Percentiles rank a stretch among this genome's conserved stretches.
Conservation (phyloP, 176 grass and related monocot genomes). For the Oryza meridionalis region DNA sequence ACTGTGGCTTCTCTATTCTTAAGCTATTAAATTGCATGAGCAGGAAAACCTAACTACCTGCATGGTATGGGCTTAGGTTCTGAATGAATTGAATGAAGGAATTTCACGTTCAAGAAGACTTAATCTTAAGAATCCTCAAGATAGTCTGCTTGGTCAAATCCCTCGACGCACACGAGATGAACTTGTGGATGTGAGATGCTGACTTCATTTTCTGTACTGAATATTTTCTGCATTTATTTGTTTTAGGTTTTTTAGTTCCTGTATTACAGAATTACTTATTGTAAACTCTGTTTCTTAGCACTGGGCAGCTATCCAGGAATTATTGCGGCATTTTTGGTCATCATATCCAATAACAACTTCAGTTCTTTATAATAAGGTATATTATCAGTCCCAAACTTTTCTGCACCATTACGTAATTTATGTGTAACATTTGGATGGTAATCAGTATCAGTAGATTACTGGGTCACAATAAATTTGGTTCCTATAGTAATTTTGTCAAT, state of each 20-base stretch:
- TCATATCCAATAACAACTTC: slow-evolving; percentile 83
- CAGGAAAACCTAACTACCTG: slow-evolving; percentile 94
- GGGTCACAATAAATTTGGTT: not conserved
- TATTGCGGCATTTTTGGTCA: slow-evolving; percentile 94
- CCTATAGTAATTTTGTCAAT: slow-evolving; percentile 13
- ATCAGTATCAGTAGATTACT: not conserved
- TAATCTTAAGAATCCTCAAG: slow-evolving; percentile 95
- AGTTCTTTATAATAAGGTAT: slow-evolving; percentile 89
- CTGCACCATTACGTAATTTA: slow-evolving; percentile 7
- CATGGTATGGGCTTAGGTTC: slow-evolving; percentile 98
- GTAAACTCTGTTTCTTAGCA: slow-evolving; percentile 60
- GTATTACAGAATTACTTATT: slow-evolving; percentile 13
- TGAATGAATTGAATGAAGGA: slow-evolving; percentile 84
- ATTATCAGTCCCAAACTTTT: slow-evolving; percentile 2
- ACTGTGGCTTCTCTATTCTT: slow-evolving; percentile 48
- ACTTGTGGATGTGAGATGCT: slow-evolving; percentile 87
- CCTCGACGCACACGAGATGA: slow-evolving; percentile 77
- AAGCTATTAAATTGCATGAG: slow-evolving; percentile 80
- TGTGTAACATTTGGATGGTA: not conserved
- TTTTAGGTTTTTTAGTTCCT: not conserved
- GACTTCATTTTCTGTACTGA: not conserved
- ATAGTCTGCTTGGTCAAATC: slow-evolving; percentile 75
- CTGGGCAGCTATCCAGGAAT: slow-evolving; percentile 92
- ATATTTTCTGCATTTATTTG: slow-evolving; percentile 34
- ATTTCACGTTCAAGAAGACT: slow-evolving; percentile 90